These are phyloP conservation scores for Suzukiozyma palmioleophila DNA, from an alignment of 1,139 yeast species.

Conservation along the genomic window DNA sequence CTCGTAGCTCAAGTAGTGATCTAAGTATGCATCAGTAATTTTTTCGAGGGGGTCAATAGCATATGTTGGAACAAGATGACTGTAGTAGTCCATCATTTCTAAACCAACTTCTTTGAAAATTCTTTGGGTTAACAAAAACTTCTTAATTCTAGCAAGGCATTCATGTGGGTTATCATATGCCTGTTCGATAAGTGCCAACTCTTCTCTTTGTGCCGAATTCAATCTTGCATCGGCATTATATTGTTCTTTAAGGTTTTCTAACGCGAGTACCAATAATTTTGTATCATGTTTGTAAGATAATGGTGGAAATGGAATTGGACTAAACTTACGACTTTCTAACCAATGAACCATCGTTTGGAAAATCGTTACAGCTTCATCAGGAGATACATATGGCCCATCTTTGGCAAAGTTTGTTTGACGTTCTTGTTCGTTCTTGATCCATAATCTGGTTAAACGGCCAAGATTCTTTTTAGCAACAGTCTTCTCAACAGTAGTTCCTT, in stretches of 20 bases:
- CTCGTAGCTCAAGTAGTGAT: slow-evolving; percentile 95
- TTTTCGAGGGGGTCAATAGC: slow-evolving; percentile 89
- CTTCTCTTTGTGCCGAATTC: slow-evolving; percentile 87
- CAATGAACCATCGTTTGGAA: slow-evolving; percentile 88
- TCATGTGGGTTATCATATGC: slow-evolving; percentile 98
- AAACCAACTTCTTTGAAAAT: slow-evolving; percentile 86
- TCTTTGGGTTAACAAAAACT: slow-evolving; percentile 78
- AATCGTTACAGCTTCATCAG: slow-evolving; percentile 84
- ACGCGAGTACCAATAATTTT: slow-evolving; percentile 78
- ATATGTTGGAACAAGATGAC: slow-evolving; percentile 80
- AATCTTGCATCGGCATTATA: slow-evolving; percentile 80
- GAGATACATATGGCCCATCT: slow-evolving; percentile 83
- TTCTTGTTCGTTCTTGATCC: slow-evolving; percentile 92
- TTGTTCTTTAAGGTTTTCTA: slow-evolving; percentile 82
- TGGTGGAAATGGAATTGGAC: slow-evolving; percentile 94
- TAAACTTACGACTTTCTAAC: slow-evolving; percentile 82
- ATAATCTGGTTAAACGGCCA: slow-evolving; percentile 85
- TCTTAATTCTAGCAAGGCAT: slow-evolving; percentile 78
- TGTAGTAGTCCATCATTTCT: slow-evolving; percentile 90
- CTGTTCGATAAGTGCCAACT: slow-evolving; percentile 87
- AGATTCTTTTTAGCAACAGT: slow-evolving; percentile 90
- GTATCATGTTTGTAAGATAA: slow-evolving; percentile 90
- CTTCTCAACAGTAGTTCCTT: slow-evolving; percentile 90
- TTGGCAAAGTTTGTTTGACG: slow-evolving; percentile 76
- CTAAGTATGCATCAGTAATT: slow-evolving; percentile 93